Base-by-base conservation (phyloP, 2,329 filamentous ascomycete species). In the Chalaropsis ovoidea region DNA sequence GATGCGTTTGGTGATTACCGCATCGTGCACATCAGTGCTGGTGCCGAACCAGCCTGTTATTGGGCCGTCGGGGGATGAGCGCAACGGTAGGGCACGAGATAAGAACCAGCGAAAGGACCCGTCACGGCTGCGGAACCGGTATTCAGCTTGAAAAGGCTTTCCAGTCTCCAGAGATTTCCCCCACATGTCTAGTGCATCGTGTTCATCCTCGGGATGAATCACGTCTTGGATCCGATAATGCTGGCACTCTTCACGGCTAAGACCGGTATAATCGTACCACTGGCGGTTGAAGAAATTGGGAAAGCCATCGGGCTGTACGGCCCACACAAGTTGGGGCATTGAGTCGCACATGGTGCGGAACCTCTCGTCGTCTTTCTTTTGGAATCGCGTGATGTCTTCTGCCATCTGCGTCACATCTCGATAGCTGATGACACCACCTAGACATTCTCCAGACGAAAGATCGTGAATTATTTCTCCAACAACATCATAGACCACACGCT, bases 11-110 rank as follows among this genome's bases (percentile, higher is more conserved):
- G 88, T 80, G 2, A 91, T 86, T 54, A 85, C 80, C 17, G 62
- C 62, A 68, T 91, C 87, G 71, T 92, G 86, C 19, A 91, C 87
- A 69, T 93, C 88, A 13, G 88, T 91, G 70, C 86, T 90, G 0
- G 87, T 90, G 17, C 79, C 89, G 70, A 89, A 90, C 88, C 88
- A 92, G 71, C 88, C 90, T 67, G 89, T 79, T 61, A 92, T 89
- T 61, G 80, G 77, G 1, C 86, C 87, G 0, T 82, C 82, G 56
- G 86, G 81, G 68, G 80, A 81, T 67, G 89, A 84, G 47, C 79
- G 80, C 70, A 90, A 79, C 0, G 89, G 87, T 15, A 88, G 73
- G 0, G 88, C 89, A 54, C 87, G 80, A 11, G 86, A 88, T 2
- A 93, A 77, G 79, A 91, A 90, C 89, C 89, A 93, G 64, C 87